Evolutionary conservation across 768 basidiomycete species (phyloP), one percentile per base, ranked within the genome.

Genomic region (Suillus clintonianus): DNA sequence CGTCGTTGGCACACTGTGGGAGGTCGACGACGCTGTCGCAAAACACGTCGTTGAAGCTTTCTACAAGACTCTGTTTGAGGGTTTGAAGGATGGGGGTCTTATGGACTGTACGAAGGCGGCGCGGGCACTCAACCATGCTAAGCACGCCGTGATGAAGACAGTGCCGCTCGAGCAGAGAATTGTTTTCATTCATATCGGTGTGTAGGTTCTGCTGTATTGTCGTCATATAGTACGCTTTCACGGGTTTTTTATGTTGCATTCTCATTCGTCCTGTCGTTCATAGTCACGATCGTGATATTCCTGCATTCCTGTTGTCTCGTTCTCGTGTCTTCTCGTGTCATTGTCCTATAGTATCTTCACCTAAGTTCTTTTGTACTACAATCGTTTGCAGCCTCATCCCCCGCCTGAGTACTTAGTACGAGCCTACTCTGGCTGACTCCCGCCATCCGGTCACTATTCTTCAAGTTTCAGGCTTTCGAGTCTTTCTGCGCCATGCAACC

Each of bases 1-100:
- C 45, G 71, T 71, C 7, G 30, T 72, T 15, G 71, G 65, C 24
- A 71, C 71, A 22, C 58, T 71, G 62, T 72, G 71, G 71, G 61
- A 59, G 19, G 63, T 64, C 7, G 34, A 48, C 37, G 63, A 64
- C n/a, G 22, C 36, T n/a, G 60, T 61, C 22, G 60, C 60, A 27
- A 9, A 55, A 13, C 41, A 36, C 61, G 14, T 30, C 8, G 24
- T n/a, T 5, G 22, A 61, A 17, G 11, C 48, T 17, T 62, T 64
- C 54, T 34, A 17, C 8, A 9, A 37, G 10, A 4, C 13, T 61
- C 34, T 54, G 39, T n/a, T 30, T 6, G 7, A 5, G 22, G 47
- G 17, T 17, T 47, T 61, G 4, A 70, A 66, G 24, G 24, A 62
- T 7, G 51, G 17, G 0, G 60, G n/a, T n/a, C 13, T 13, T 0